Percentiles rank a stretch among this genome's conserved stretches.
Conservation (phyloP, 2,329 filamentous ascomycete species). For the Thyridium curvatum region DNA sequence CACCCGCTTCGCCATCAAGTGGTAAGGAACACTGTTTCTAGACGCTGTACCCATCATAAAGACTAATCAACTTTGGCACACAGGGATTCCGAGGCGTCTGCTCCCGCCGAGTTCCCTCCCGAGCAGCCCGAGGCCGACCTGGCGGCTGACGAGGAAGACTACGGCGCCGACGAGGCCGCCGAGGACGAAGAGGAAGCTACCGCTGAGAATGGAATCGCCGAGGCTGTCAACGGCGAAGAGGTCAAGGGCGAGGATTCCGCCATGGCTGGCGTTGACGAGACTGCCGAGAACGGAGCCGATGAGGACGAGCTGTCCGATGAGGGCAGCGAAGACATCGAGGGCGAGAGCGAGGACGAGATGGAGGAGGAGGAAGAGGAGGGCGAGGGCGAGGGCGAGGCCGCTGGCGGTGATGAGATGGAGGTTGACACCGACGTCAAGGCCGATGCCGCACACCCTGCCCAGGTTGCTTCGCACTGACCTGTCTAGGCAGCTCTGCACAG, state of each 20-base stretch:
- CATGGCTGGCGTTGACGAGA: conserved; percentile 23
- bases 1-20: conserved; percentile 97
- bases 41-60: neutral
- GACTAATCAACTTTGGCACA: conserved; percentile 13
- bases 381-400: conserved; percentile 16
- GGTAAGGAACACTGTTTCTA: conserved; percentile 49
- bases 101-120: conserved; percentile 90
- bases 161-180: conserved; percentile 84
- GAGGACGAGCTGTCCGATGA: conserved; percentile 31
- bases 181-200: conserved; percentile 58
- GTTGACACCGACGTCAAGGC: conserved; percentile 13
- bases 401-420: conserved; percentile 26
- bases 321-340: conserved; percentile 30
- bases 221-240: conserved; percentile 7
- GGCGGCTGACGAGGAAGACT: conserved; percentile 77
- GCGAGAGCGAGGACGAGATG: conserved; percentile 30
- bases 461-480: conserved; percentile 20
- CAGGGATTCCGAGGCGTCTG: conserved; percentile 97
- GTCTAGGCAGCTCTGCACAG: neutral
- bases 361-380: conserved; percentile 24
- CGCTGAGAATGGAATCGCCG: conserved; percentile 30
- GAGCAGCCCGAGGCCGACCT: conserved; percentile 95
- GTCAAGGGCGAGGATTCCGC: conserved; percentile 17
- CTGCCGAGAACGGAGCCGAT: conserved; percentile 19
- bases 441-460: conserved; percentile 12